Evolutionary conservation across 345 rosid species (phyloP), one percentile per base, ranked within the genome.

Genomic region (Salix arbutifolia): DNA sequence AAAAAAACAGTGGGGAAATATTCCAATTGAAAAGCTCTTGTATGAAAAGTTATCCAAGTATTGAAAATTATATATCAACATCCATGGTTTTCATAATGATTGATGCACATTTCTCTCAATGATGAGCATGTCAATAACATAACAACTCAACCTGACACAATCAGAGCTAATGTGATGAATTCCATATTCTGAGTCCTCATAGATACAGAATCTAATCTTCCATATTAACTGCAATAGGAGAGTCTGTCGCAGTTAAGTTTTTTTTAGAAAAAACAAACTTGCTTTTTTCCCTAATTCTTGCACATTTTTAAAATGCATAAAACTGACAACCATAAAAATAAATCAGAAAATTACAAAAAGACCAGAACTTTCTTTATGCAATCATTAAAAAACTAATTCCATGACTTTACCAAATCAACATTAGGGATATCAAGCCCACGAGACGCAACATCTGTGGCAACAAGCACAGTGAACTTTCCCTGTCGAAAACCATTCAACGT

Each of bases 391-490:
- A 33, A 33, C 37, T 33, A 33, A 33, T 31, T 73, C 46, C 31
- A 65, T 40, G 61, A 81, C 84, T 90, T 79, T 87, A 96, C 99
- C 7, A 96, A 85, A 85, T 96, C 99, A 33, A 33, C 37, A 33
- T 33, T 33, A 33, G 37, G 37, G 37, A 33, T 33, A 33, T 33
- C 37, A 33, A 33, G 37, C 7, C 37, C 99, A 82, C 98, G 97
- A 69, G 99, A 77, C 25, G 99, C 37, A 5, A 33, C 37, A 33
- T 33, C 37, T 52, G 99, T 95, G 76, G 99, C 99, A 76, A 95
- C 99, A 76, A 95, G 94, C 66, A 91, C 99, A 1, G 97, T 93
- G 86, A 96, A 96, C 78, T 96, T 96, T 80, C 99, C 99, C 82
- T 93, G 98, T 74, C 99, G 88, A 61, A 96, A 96, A 67, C 89